A percentile compares a stretch with the other conserved stretches of the same genome.
Conservation (phyloP, 192 early-diverging fungal genomes). For the Piromyces sp. region DNA sequence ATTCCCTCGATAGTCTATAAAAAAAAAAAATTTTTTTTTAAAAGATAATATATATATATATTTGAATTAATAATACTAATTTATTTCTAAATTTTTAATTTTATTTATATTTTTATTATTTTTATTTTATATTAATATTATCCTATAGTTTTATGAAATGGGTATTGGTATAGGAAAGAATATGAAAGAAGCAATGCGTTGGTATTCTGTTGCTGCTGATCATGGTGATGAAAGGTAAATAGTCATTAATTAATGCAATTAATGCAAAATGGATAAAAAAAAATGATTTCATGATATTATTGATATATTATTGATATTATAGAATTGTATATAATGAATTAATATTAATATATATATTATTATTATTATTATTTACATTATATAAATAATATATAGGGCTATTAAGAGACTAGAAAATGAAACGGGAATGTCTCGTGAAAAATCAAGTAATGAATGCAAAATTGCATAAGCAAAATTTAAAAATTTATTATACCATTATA, state of each 20-base stretch:
- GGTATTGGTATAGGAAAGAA: slow-evolving; percentile 1
- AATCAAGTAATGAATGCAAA: background rate
- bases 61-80: too few relatives aligned
- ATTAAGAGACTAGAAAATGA: background rate
- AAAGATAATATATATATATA: background rate
- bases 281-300: too few relatives aligned
- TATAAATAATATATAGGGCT: background rate
- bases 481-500: too few relatives aligned
- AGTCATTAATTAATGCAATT: too few relatives aligned
- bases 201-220: background rate
- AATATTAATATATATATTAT: too few relatives aligned
- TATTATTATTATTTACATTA: too few relatives aligned
- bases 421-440: background rate
- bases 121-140: too few relatives aligned
- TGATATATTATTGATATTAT: too few relatives aligned
- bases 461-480: background rate
- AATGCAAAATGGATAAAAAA: too few relatives aligned
- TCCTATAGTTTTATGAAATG: slow-evolving; percentile 1
- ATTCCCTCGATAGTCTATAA: background rate
- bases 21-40: background rate
- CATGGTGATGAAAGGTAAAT: slow-evolving; percentile 3
- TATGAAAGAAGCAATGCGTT: background rate
- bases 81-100: too few relatives aligned
- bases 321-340: too few relatives aligned
- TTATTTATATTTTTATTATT: background rate